These are phyloP conservation scores for Sequoiadendron giganteum DNA, from an alignment of 75 land plant genomes.

Conservation along the genomic window DNA sequence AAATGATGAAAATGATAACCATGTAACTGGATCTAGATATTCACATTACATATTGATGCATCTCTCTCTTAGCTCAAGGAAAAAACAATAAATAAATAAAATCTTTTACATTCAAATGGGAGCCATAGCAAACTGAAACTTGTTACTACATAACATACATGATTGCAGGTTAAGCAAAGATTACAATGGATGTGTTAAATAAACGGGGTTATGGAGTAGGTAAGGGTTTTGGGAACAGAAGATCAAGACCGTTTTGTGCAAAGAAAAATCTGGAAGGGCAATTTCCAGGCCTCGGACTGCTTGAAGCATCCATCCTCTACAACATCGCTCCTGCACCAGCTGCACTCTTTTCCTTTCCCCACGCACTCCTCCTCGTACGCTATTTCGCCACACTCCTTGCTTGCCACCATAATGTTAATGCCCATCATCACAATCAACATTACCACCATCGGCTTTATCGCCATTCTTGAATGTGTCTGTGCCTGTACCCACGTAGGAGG, in stretches of 20 bases:
- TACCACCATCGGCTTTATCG: background rate
- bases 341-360: slow-evolving; percentile 9
- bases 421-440: background rate
- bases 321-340: slow-evolving; percentile 49
- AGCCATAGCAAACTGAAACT: background rate
- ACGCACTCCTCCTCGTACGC: slow-evolving; percentile 16
- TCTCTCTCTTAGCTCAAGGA: too few species aligned
- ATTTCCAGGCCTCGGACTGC: slow-evolving; percentile 34
- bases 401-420: background rate
- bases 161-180: background rate
- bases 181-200: background rate
- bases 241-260: slow-evolving; percentile 16
- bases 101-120: background rate
- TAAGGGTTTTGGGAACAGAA: background rate
- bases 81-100: background rate
- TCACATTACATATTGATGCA: too few species aligned
- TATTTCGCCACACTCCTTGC: slow-evolving; percentile 9
- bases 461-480: background rate
- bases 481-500: too few species aligned
- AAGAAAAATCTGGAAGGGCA: slow-evolving; percentile 43
- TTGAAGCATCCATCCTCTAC: slow-evolving; percentile 48
- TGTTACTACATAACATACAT: background rate
- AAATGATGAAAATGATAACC: too few species aligned
- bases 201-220: too few species aligned
- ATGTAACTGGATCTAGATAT: too few species aligned